These are phyloP conservation scores for Pythium volutum DNA, from an alignment of 352 stramenopile genomes.

Conservation along the genomic window DNA sequence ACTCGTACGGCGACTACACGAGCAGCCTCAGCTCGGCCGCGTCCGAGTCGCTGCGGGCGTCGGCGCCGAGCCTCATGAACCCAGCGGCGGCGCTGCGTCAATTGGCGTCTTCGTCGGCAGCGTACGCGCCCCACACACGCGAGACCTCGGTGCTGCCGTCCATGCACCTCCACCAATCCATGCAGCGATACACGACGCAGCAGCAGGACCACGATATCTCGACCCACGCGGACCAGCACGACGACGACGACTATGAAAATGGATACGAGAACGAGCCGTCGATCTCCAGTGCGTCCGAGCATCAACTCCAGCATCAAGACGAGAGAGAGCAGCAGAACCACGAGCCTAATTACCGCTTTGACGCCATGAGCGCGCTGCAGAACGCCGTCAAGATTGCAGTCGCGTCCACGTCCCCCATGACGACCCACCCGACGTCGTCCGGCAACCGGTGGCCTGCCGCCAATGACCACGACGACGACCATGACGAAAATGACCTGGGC, in stretches of 20 bases:
- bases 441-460: background rate
- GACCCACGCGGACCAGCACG: constrained; percentile 2
- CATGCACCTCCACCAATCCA: constrained; percentile 8
- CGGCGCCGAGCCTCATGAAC: constrained; percentile 14
- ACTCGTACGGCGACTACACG: constrained; percentile 18
- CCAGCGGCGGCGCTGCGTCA: constrained; percentile 48
- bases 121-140: constrained; percentile 29
- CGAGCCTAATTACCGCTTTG: constrained; percentile 42
- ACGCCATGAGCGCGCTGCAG: constrained; percentile 60
- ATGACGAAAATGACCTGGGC: constrained; percentile 42
- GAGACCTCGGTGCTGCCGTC: constrained; percentile 14
- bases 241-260: constrained; percentile 9
- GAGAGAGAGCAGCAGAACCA: background rate
- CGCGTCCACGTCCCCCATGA: constrained; percentile 12
- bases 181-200: constrained; percentile 9
- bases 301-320: background rate
- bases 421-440: background rate
- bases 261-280: constrained; percentile 3
- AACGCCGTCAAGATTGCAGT: constrained; percentile 30
- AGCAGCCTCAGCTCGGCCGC: constrained; percentile 12
- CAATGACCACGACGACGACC: constrained; percentile 17
- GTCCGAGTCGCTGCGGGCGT: constrained; percentile 1
- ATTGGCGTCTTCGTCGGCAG: constrained; percentile 48
- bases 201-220: background rate
- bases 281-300: constrained; percentile 11